A percentile compares a stretch with the other conserved stretches of the same genome.
Conservation (phyloP, 148 eudicot genomes). For the Chenopodium album region DNA sequence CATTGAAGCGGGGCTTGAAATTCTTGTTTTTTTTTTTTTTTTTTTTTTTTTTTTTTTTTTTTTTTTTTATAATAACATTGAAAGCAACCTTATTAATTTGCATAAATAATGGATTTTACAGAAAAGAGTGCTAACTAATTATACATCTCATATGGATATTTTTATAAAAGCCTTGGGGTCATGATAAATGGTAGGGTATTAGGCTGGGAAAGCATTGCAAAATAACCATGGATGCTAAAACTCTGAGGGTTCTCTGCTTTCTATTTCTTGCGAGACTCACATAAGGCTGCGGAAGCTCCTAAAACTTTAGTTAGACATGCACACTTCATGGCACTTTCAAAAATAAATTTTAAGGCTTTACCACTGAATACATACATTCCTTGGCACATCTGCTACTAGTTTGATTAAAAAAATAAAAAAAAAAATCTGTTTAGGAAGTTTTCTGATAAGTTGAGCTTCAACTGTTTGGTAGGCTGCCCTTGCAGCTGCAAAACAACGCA, state of each 20-base stretch:
- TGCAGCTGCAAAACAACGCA: slow-evolving; percentile 68
- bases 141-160: neutral
- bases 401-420: neutral
- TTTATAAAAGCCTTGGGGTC: neutral
- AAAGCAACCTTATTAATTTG: too few relatives aligned
- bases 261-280: neutral
- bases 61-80: neutral
- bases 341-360: neutral
- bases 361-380: neutral
- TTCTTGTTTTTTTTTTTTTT: neutral
- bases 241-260: neutral
- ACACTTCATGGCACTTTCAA: neutral
- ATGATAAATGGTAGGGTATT: neutral
- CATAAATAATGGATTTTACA: neutral
- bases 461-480: slow-evolving; percentile 70
- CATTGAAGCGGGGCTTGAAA: neutral
- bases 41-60: neutral
- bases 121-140: neutral
- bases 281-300: neutral
- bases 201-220: neutral
- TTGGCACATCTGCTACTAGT: neutral
- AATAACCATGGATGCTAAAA: neutral
- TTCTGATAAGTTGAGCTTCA: slow-evolving; percentile 15
- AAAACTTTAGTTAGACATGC: neutral
- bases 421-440: neutral